phyloP scores from a whole-genome alignment of 1,139 yeast species.

The Suhomyces ambrosiae region DNA sequence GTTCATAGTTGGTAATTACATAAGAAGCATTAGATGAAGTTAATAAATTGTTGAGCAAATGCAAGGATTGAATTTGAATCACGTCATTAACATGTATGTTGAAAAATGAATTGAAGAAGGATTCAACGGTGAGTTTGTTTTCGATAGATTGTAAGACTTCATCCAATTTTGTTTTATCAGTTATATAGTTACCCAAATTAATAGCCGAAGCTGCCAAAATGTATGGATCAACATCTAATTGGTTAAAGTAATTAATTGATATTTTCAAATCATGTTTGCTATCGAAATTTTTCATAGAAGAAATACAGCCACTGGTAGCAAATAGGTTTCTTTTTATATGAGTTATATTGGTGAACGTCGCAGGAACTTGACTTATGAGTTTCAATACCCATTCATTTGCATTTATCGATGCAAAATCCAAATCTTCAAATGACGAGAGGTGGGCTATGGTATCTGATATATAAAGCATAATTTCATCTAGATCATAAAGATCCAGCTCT shows the following conservation, averaged over 20 bases:
- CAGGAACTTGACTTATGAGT: constrained; percentile 11
- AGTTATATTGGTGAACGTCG: constrained; percentile 13
- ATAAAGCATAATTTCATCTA: constrained; percentile 12
- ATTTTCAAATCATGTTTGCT: constrained; percentile 17
- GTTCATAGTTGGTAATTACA: constrained; percentile 12
- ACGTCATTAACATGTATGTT: constrained; percentile 33
- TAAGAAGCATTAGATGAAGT: constrained; percentile 18
- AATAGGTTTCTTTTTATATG: constrained; percentile 33
- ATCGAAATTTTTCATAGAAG: constrained; percentile 31
- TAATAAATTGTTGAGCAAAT: constrained; percentile 35
- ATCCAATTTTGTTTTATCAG: constrained; percentile 20
- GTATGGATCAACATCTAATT: constrained; percentile 26
- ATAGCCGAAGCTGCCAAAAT: constrained; percentile 33
- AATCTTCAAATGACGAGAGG: constrained; percentile 22
- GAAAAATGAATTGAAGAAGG: constrained; percentile 27
- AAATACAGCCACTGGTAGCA: constrained; percentile 39
- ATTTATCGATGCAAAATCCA: constrained; percentile 13
- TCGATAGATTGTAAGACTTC: constrained; percentile 19
- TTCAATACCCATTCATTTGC: constrained; percentile 12
- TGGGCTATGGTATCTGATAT: constrained; percentile 21
- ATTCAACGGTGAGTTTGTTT: constrained; percentile 13
- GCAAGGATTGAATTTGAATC: constrained; percentile 43
- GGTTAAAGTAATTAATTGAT: constrained; percentile 12
- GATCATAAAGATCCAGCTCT: constrained; percentile 14
- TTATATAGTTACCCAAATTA: constrained; percentile 40